Conservation (phyloP, 1,139 yeast genomes). For the Meyerozyma athensensis region DNA sequence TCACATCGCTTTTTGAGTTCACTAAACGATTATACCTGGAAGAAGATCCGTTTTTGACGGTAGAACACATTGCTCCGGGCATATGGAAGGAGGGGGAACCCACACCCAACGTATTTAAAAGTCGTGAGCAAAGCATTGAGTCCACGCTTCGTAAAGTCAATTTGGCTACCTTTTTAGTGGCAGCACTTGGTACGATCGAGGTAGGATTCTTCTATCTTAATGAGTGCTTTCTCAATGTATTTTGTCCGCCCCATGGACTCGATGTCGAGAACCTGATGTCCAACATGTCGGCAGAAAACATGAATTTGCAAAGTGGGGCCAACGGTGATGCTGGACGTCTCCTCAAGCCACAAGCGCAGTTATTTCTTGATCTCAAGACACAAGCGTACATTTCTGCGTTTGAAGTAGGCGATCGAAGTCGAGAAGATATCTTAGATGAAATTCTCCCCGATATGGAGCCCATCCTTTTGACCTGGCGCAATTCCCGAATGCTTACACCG, state of each 20-base stretch:
- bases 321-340: slow-evolving; percentile 53
- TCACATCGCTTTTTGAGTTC: slow-evolving; percentile 72
- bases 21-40: slow-evolving; percentile 59
- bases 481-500: slow-evolving; percentile 45
- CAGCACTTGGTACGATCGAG: slow-evolving; percentile 77
- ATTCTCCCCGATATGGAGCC: slow-evolving; percentile 68
- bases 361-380: slow-evolving; percentile 83
- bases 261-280: slow-evolving; percentile 40
- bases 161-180: slow-evolving; percentile 79
- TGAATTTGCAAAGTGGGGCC: slow-evolving; percentile 36
- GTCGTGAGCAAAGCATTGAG: slow-evolving; percentile 61
- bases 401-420: slow-evolving; percentile 64
- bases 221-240: slow-evolving; percentile 77
- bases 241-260: slow-evolving; percentile 59
- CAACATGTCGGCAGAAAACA: slow-evolving; percentile 30
- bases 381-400: slow-evolving; percentile 91
- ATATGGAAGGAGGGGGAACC: slow-evolving; percentile 61
- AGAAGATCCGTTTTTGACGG: slow-evolving; percentile 64
- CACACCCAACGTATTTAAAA: slow-evolving; percentile 54
- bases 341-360: slow-evolving; percentile 72
- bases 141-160: slow-evolving; percentile 78
- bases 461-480: slow-evolving; percentile 42
- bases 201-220: slow-evolving; percentile 85
- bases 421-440: slow-evolving; percentile 67
- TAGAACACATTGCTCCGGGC: slow-evolving; percentile 59